A percentile compares a stretch with the other conserved stretches of the same genome.
Conservation (phyloP, 2,329 filamentous ascomycete species). For the Beauveria brongniartii region DNA sequence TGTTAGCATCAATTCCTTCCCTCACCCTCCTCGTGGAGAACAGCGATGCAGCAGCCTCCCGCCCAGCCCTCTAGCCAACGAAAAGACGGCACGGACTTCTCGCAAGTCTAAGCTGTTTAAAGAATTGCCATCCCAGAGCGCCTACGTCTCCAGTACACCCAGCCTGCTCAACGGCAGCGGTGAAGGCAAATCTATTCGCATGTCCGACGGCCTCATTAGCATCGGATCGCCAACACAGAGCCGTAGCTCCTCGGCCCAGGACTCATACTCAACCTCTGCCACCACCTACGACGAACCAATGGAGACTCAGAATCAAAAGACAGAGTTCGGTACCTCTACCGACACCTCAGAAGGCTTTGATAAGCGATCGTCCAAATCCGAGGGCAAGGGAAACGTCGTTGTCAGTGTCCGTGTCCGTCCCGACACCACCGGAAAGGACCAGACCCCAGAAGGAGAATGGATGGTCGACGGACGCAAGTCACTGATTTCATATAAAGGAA, state of each 20-base stretch:
- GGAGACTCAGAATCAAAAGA: slow-evolving; percentile 37
- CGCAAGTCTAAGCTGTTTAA: slow-evolving; percentile 51
- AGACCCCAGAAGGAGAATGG: slow-evolving; percentile 73
- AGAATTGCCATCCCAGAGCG: slow-evolving; percentile 40
- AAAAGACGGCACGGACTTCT: slow-evolving; percentile 33
- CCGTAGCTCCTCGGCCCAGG: slow-evolving; percentile 83
- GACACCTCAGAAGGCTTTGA: slow-evolving; percentile 26
- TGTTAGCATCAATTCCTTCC: slow-evolving; percentile 90
- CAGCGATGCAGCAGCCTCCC: slow-evolving; percentile 53
- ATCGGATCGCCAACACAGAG: slow-evolving; percentile 79
- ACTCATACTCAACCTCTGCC: slow-evolving; percentile 83
- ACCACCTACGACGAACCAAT: slow-evolving; percentile 78
- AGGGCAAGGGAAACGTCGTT: slow-evolving; percentile 88
- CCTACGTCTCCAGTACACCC: slow-evolving; percentile 45
- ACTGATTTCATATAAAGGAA: slow-evolving; percentile 74
- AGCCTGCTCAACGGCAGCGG: slow-evolving; percentile 73
- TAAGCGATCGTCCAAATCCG: slow-evolving; percentile 48
- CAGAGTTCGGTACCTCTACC: slow-evolving; percentile 18
- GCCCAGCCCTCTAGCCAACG: slow-evolving; percentile 50
- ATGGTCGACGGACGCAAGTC: slow-evolving; percentile 79
- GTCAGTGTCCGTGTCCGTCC: slow-evolving; percentile 93
- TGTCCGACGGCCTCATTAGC: slow-evolving; percentile 68
- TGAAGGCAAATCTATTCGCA: slow-evolving; percentile 66
- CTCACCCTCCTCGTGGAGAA: slow-evolving; percentile 71
- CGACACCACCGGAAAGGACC: slow-evolving; percentile 58